Conservation (phyloP, 2,329 filamentous ascomycete genomes). For the Monosporascus sp. region DNA sequence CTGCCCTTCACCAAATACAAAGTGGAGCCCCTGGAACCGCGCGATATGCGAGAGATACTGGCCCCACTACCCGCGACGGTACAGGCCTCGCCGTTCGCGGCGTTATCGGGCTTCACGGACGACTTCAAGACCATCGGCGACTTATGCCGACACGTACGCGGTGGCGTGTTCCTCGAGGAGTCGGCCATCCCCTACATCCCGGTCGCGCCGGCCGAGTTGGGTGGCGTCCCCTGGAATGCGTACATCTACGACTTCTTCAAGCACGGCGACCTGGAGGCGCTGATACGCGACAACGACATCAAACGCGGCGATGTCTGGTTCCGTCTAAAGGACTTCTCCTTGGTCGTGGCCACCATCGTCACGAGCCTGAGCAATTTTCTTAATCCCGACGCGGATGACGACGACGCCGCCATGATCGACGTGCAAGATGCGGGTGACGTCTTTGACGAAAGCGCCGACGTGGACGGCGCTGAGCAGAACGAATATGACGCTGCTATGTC, state of each 20-base stretch:
- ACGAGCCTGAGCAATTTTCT: constrained; percentile 56
- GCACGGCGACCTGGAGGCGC: constrained; percentile 57
- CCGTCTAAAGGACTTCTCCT: constrained; percentile 53
- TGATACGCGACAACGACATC: constrained; percentile 62
- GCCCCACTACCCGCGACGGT: constrained; percentile 33
- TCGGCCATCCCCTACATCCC: constrained; percentile 65
- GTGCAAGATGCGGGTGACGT: constrained; percentile 27
- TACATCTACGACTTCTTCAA: constrained; percentile 75
- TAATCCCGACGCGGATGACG: constrained; percentile 39
- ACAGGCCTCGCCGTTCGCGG: constrained; percentile 63
- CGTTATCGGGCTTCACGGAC: constrained; percentile 64
- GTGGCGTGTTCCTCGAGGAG: constrained; percentile 69
- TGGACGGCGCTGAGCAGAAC: constrained; percentile 19
- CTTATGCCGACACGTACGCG: constrained; percentile 59
- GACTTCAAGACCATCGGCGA: constrained; percentile 60
- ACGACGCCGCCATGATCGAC: constrained; percentile 41
- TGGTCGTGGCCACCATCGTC: constrained; percentile 65
- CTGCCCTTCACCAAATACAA: constrained; percentile 55
- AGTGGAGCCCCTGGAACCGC: constrained; percentile 31
- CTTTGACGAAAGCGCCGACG: constrained; percentile 19
- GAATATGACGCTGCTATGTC: constrained; percentile 31
- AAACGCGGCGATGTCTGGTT: constrained; percentile 67
- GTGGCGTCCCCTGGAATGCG: constrained; percentile 50
- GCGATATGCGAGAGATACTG: constrained; percentile 16
- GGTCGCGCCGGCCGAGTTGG: constrained; percentile 51